phyloP scores from a whole-genome alignment of 306 rosid species.

The Delonix regia region DNA sequence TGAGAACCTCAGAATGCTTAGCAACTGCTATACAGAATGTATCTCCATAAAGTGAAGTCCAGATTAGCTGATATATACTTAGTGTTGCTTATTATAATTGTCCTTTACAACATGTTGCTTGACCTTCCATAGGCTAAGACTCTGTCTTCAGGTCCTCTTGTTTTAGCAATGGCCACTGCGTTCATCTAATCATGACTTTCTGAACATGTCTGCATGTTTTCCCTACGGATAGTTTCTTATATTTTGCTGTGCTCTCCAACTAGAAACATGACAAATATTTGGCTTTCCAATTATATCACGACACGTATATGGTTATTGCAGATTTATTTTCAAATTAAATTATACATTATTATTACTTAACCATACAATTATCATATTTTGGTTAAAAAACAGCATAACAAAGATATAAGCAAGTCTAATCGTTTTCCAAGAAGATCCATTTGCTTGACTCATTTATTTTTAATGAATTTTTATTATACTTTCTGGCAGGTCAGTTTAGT shows the following conservation, averaged over 20 bases:
- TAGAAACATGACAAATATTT: too few relatives aligned
- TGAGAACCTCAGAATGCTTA: neutral
- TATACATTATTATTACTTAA: too few relatives aligned
- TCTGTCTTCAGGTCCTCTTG: neutral
- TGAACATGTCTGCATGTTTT: conserved; percentile 22
- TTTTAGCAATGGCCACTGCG: neutral
- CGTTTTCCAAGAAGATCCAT: neutral
- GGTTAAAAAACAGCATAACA: too few relatives aligned
- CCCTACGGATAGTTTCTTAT: too few relatives aligned
- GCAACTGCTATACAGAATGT: neutral
- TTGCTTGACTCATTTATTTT: neutral
- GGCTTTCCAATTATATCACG: too few relatives aligned
- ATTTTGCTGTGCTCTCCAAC: too few relatives aligned
- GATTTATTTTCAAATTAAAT: too few relatives aligned
- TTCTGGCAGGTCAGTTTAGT: conserved; percentile 58
- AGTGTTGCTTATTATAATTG: conserved; percentile 23
- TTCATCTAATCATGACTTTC: conserved; percentile 4
- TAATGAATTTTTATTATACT: conserved; percentile 10
- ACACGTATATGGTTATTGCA: too few relatives aligned
- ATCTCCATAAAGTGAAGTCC: conserved; percentile 12
- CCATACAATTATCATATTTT: too few relatives aligned
- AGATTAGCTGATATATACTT: neutral
- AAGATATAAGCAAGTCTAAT: too few relatives aligned
- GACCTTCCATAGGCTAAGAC: neutral
- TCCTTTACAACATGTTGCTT: neutral